Conservation (phyloP, 257 asterid species). For the Datura wrightii region DNA sequence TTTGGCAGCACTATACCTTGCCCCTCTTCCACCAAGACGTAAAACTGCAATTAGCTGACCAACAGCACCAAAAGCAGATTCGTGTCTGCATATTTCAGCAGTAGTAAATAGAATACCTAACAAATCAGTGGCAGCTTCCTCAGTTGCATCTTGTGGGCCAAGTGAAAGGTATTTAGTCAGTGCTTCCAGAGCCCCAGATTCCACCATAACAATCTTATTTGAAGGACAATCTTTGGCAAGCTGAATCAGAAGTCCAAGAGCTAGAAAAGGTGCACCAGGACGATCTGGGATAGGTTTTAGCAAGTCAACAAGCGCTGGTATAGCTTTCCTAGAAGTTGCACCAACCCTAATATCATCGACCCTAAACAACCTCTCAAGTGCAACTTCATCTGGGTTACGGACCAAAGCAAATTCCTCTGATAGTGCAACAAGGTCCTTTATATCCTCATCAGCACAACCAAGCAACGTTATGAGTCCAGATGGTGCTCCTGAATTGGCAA, state of each 20-base stretch:
- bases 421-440: constrained; percentile 77
- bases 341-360: constrained; percentile 97
- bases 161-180: constrained; percentile 92
- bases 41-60: constrained; percentile 94
- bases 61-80: constrained; percentile 95
- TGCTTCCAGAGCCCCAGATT: constrained; percentile 95
- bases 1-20: constrained; percentile 96
- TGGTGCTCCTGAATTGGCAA: constrained; percentile 95
- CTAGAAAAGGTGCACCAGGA: constrained; percentile 95
- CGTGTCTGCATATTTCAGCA: constrained; percentile 93
- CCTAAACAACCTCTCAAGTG: constrained; percentile 93
- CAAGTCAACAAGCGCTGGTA: constrained; percentile 96
- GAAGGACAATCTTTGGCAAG: constrained; percentile 86
- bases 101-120: constrained; percentile 92
- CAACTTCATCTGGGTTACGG: constrained; percentile 90
- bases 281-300: constrained; percentile 98
- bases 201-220: constrained; percentile 92
- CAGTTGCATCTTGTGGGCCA: constrained; percentile 93
- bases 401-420: constrained; percentile 82
- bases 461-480: constrained; percentile 89
- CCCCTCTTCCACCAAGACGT: constrained; percentile 97
- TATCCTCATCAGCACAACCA: constrained; percentile 91
- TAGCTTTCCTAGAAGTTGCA: constrained; percentile 96
- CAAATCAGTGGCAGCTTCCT: constrained; percentile 99
- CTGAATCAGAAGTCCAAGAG: constrained; percentile 89